phyloP scores from a whole-genome alignment of 2,329 filamentous ascomycete species.

The Rutstroemia sydowiana region DNA sequence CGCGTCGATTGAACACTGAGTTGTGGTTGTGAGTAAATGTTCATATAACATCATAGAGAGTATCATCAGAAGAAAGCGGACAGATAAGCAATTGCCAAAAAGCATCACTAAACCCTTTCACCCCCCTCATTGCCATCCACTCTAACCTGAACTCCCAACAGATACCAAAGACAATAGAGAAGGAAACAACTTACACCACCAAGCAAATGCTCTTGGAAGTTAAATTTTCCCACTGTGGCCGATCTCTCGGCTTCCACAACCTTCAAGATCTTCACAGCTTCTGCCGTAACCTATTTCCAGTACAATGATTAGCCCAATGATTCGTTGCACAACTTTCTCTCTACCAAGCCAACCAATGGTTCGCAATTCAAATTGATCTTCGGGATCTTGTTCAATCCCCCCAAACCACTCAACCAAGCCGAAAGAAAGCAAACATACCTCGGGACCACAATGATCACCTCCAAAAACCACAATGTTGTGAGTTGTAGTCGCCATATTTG shows the following conservation, averaged over 20 bases:
- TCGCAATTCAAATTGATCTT: too few relatives aligned
- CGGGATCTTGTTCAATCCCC: neutral
- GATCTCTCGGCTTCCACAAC: constrained; percentile 66
- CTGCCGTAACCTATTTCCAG: constrained; percentile 72
- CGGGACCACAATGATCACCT: constrained; percentile 79
- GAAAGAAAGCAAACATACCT: constrained; percentile 47
- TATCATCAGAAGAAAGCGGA: neutral
- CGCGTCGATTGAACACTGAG: constrained; percentile 79
- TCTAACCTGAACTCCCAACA: neutral
- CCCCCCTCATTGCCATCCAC: neutral
- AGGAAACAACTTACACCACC: constrained; percentile 65
- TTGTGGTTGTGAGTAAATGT: too few relatives aligned
- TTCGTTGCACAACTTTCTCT: too few relatives aligned
- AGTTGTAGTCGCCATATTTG: constrained; percentile 48
- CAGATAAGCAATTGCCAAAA: neutral
- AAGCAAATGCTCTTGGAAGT: constrained; percentile 82
- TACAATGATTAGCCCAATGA: too few relatives aligned
- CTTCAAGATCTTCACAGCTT: constrained; percentile 81
- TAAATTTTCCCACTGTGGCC: constrained; percentile 63
- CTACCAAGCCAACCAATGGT: too few relatives aligned
- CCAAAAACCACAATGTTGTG: constrained; percentile 76
- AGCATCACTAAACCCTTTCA: neutral
- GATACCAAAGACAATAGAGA: neutral
- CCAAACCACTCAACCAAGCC: neutral
- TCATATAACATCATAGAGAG: too few relatives aligned